Evolutionary conservation across 1,139 yeast genomes (phyloP), one percentile per base, ranked within the genome.

Genomic region (Candida glucosophila): DNA sequence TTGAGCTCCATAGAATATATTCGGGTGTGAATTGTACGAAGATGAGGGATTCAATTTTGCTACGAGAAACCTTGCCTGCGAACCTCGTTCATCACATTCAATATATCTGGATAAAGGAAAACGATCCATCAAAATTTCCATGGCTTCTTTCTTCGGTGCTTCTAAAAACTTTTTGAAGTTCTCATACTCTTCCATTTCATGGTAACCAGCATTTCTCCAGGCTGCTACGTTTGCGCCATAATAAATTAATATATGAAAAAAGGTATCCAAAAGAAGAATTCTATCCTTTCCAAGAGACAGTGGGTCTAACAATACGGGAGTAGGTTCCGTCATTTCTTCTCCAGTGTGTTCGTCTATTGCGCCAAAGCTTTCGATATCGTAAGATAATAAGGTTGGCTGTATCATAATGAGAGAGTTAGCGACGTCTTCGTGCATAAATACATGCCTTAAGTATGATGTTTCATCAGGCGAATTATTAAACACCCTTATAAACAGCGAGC

Each of bases 361-460:
- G 5, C 64, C 64, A 42, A 50, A 63, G 7, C 61, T 55, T 22
- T 75, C 79, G 22, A 78, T 61, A 37, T 74, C 79, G 44, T 70
- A 80, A 3, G 80, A 62, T 3, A 77, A 65, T 50, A 88, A 70
- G 0, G 97, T 85, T 32, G 97, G 97, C 59, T 88, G 97, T 42
- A 88, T 88, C 96, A 88, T 88, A 37, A 86, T 81, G 49, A 88
- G 66, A n/a, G 97, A 82, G 55, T 88, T 90, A 37, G 80, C 79
- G 28, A 90, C 79, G 50, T 79, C 86, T 44, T 79, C 88, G 22
- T 73, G 74, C 53, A 71, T 56, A 41, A 78, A 69, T 9, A 73
- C 55, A 42, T 78, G 88, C 38, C 86, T 65, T 31, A 76, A 67
- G 48, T 67, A 80, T 19, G 77, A 65, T 2, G 86, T 76, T 49